Base-by-base conservation (phyloP, 345 rosid species). In the Salix caprea region DNA sequence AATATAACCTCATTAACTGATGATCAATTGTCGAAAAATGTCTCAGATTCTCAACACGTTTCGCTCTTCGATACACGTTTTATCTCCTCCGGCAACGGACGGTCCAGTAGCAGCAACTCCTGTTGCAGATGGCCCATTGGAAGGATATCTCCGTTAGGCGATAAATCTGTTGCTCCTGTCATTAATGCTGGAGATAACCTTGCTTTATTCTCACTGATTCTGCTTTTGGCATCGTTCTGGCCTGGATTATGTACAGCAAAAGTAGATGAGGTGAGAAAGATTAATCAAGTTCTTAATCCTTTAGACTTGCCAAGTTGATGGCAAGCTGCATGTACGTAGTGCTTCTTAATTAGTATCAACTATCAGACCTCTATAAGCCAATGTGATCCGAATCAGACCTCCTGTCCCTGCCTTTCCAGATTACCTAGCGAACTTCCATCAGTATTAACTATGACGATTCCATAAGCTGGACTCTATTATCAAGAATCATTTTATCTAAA, bases 81-180 rank as follows among this genome's bases (percentile, higher is more conserved):
- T 72, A 13, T 69, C 80, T n/a, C 81, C 81, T 19, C 70, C 84
- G 0, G 65, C 40, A 0, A 77, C 70, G 3, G 79, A 70, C 30
- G 76, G 77, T 73, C 78, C 83, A 1, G 1, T 54, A 21, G 61
- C 61, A 2, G 61, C 61, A 54, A 54, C 26, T n/a, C 61, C 61
- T 21, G 61, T n/a, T 54, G 24, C 61, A 19, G 61, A 8, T 54
- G 61, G 61, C 61, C 26, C 61, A 1, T 21, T 32, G 3, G 82
- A 80, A 0, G 85, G 70, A 70, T 28, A 28, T 61, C 78, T 54
- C 80, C 77, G 0, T 54, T 23, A 54, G 61, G n/a, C 24, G 24
- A 3, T 4, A 54, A 54, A 54, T 54, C 61, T 7, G 58, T 13
- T 64, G 46, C 70, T 9, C 5, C 60, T 2, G 28, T n/a, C 26